Percentiles rank a stretch among this genome's conserved stretches.
These are phyloP conservation scores for Mesembryanthemum crystallinum DNA, from an alignment of 148 eudicot species.

Conservation along the genomic window DNA sequence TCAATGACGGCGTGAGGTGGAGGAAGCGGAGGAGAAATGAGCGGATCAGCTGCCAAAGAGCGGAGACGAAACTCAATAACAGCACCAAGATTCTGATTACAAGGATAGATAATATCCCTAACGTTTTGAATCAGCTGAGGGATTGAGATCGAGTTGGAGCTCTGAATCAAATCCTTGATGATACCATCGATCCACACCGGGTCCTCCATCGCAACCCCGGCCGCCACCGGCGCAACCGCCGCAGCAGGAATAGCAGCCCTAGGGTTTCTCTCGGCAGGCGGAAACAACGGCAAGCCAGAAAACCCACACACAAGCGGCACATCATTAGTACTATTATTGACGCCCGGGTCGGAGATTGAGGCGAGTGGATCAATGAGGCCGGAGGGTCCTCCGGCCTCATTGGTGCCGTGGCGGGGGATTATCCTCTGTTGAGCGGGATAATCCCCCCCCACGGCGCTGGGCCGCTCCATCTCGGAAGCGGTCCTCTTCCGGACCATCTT, in stretches of 20 bases:
- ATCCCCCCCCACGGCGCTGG: background rate
- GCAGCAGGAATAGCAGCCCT: background rate
- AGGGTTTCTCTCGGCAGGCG: slow-evolving; percentile 35
- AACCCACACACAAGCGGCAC: slow-evolving; percentile 56
- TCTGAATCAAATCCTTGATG: slow-evolving; percentile 76
- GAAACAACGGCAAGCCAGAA: slow-evolving; percentile 88
- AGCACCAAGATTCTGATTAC: slow-evolving; percentile 75
- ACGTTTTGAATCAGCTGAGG: slow-evolving; percentile 87
- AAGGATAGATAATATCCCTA: slow-evolving; percentile 89
- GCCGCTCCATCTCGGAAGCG: slow-evolving; percentile 70
- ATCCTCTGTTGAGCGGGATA: background rate
- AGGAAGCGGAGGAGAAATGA: background rate
- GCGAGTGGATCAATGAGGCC: slow-evolving; percentile 31
- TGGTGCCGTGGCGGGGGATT: slow-evolving; percentile 10
- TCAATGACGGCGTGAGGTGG: background rate
- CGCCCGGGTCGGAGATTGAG: slow-evolving; percentile 23
- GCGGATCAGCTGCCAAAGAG: slow-evolving; percentile 45
- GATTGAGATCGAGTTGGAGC: slow-evolving; percentile 54
- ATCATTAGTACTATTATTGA: background rate
- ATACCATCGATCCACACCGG: slow-evolving; percentile 75
- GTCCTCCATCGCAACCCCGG: slow-evolving; percentile 36
- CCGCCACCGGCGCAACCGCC: background rate
- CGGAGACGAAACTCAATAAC: slow-evolving; percentile 75
- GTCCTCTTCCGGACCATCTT: slow-evolving; percentile 67
- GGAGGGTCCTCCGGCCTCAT: too few species aligned